Conservation (phyloP, 2,329 filamentous ascomycete species). For the Xylaria multiplex region DNA sequence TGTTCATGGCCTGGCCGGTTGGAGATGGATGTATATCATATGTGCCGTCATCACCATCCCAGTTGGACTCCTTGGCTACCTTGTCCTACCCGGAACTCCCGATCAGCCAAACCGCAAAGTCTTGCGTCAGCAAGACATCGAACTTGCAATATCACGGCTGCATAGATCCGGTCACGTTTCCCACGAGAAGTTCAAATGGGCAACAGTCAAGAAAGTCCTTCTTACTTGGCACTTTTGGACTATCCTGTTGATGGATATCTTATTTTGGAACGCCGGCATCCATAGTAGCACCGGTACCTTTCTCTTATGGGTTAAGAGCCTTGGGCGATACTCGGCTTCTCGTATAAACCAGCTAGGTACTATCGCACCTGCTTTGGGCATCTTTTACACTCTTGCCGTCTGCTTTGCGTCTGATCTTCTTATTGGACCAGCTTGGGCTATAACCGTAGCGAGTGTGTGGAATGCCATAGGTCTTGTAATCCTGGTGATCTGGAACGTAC, state of each 20-base stretch:
- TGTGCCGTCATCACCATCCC: conserved; percentile 65
- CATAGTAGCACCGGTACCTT: conserved; percentile 60
- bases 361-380: conserved; percentile 64
- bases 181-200: conserved; percentile 50
- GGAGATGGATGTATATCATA: conserved; percentile 68
- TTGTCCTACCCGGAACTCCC: conserved; percentile 60
- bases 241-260: conserved; percentile 60
- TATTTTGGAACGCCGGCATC: conserved; percentile 67
- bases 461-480: conserved; percentile 65
- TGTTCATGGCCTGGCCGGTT: conserved; percentile 58
- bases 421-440: conserved; percentile 63
- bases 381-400: conserved; percentile 64
- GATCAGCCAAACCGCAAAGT: conserved; percentile 40
- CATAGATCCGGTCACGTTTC: conserved; percentile 55
- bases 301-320: conserved; percentile 67
- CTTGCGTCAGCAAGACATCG: conserved; percentile 53
- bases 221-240: conserved; percentile 60
- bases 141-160: conserved; percentile 57
- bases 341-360: conserved; percentile 63
- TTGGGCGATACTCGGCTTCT: conserved; percentile 58
- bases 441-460: conserved; percentile 61
- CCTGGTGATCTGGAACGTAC: conserved; percentile 65
- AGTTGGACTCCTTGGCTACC: conserved; percentile 60
- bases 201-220: conserved; percentile 45
- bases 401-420: conserved; percentile 66